Conservation (phyloP, 768 basidiomycete species). For the Macrolepiota dolichaula region DNA sequence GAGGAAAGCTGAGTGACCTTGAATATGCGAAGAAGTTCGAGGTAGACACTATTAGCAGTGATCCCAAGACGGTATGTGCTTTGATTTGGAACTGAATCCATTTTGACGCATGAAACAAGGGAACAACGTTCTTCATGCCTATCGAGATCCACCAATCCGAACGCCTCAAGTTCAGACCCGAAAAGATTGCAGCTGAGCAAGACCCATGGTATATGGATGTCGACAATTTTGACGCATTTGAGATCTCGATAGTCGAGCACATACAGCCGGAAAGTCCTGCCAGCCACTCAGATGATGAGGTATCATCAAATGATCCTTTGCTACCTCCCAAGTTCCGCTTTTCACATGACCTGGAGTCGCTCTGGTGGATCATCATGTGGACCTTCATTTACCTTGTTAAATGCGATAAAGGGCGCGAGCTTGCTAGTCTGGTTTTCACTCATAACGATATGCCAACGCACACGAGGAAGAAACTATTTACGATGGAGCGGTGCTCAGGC, state of each 20-base stretch:
- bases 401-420: neutral
- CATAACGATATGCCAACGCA: no score
- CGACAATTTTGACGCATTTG: neutral
- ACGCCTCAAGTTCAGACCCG: no score
- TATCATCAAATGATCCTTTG: no score
- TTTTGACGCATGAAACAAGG: neutral
- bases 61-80: neutral
- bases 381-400: neutral
- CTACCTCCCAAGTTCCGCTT: neutral
- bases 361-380: neutral
- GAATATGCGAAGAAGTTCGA: slow-evolving; percentile 6
- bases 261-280: neutral
- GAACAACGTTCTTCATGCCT: slow-evolving; percentile 1
- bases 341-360: neutral
- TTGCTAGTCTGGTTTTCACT: no score
- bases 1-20: slow-evolving; percentile 5
- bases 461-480: no score
- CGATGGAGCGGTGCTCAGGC: no score
- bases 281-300: neutral
- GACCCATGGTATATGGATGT: no score
- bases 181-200: no score
- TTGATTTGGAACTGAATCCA: neutral
- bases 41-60: neutral
- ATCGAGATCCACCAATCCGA: neutral
- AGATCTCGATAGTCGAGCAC: neutral